Percentiles rank a stretch among this genome's conserved stretches.
These are phyloP conservation scores for Rickenella mellea DNA, from an alignment of 768 basidiomycete genomes.

Conservation along the genomic window DNA sequence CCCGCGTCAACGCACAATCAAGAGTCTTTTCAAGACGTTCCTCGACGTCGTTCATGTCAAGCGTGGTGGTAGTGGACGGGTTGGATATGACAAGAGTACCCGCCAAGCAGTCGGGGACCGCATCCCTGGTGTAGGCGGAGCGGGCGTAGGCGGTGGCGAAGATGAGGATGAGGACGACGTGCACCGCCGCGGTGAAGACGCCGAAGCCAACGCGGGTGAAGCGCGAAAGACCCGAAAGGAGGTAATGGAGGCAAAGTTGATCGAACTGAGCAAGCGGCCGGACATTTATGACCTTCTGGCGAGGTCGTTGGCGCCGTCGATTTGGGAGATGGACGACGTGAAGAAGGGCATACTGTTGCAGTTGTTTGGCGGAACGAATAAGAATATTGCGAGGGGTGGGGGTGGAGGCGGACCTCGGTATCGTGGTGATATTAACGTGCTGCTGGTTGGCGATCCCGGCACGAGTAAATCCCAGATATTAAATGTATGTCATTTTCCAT, in stretches of 20 bases:
- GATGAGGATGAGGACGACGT: slow-evolving; percentile 50
- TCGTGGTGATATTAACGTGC: slow-evolving; percentile 94
- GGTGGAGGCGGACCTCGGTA: slow-evolving; percentile 95
- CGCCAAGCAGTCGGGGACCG: slow-evolving; percentile 60
- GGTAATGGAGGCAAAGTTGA: slow-evolving; percentile 72
- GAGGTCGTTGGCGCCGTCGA: slow-evolving; percentile 83
- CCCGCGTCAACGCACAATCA: slow-evolving; percentile 82
- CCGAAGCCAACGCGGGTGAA: slow-evolving; percentile 41
- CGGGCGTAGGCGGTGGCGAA: slow-evolving; percentile 58
- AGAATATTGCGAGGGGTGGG: slow-evolving; percentile 85
- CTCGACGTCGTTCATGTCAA: slow-evolving; percentile 91
- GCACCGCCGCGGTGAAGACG: slow-evolving; percentile 49
- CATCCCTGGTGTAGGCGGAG: slow-evolving; percentile 57
- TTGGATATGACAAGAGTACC: slow-evolving; percentile 76
- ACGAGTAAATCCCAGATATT: slow-evolving; percentile 94
- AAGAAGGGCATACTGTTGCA: slow-evolving; percentile 97
- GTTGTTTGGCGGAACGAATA: slow-evolving; percentile 96
- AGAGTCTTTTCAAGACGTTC: slow-evolving; percentile 96
- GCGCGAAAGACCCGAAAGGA: slow-evolving; percentile 38
- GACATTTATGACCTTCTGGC: slow-evolving; percentile 86
- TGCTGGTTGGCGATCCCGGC: slow-evolving; percentile 97
- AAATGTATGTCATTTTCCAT: slow-evolving; percentile 43
- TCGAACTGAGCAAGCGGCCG: slow-evolving; percentile 58
- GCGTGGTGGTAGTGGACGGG: slow-evolving; percentile 48
- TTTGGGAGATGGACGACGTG: slow-evolving; percentile 98